Percentiles rank a stretch among this genome's conserved stretches.
Evolutionary conservation across 768 basidiomycete genomes (phyloP).

Genomic region (Cystobasidium tubakii): DNA sequence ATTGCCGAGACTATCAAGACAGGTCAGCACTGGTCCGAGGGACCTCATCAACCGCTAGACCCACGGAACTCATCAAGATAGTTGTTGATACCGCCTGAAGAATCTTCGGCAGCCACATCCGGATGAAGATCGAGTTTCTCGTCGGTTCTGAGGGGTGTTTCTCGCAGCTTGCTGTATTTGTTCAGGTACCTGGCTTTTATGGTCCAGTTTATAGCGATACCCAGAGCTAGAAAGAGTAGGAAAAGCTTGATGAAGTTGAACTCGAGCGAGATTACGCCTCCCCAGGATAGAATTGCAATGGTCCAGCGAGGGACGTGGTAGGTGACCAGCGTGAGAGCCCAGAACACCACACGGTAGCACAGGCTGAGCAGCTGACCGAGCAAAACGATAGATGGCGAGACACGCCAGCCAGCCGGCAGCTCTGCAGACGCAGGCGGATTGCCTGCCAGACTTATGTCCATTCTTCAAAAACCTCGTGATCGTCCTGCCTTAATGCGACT

Average conservation of each 20-base stretch:
- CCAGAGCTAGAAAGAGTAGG: constrained; percentile 4
- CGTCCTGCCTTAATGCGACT: neutral
- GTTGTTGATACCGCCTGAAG: constrained; percentile 73
- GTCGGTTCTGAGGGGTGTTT: constrained; percentile 46
- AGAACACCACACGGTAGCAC: neutral
- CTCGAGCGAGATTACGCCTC: constrained; percentile 27
- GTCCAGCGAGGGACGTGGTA: constrained; percentile 24
- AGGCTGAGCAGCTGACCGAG: constrained; percentile 16
- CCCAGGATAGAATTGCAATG: constrained; percentile 15
- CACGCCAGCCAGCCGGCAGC: neutral
- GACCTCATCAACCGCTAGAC: constrained; percentile 32
- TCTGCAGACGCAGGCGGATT: neutral
- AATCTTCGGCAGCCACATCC: constrained; percentile 68
- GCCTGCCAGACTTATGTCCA: neutral
- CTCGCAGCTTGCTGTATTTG: constrained; percentile 51
- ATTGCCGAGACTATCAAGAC: constrained; percentile 62
- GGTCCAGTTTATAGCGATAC: constrained; percentile 28
- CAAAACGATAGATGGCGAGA: constrained; percentile 10
- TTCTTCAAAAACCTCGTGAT: neutral
- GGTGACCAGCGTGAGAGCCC: constrained; percentile 31
- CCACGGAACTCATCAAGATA: constrained; percentile 89
- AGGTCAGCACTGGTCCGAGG: neutral
- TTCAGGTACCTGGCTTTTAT: constrained; percentile 38
- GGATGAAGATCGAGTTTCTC: constrained; percentile 59
- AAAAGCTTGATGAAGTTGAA: constrained; percentile 34